phyloP scores from a whole-genome alignment of 1,139 yeast species.

The Pneumocystis murina region DNA sequence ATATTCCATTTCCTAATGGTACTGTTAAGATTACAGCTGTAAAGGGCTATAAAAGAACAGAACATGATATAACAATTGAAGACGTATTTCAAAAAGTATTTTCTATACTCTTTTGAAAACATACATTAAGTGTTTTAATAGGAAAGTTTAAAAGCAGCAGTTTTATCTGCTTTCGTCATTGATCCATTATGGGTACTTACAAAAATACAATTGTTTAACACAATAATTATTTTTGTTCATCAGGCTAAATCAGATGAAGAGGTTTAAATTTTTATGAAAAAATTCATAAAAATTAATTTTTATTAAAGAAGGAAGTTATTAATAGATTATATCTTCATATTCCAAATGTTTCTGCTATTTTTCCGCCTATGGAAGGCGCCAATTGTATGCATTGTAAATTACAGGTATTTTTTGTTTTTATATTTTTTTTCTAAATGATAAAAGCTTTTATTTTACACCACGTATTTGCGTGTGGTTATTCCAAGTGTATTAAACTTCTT shows the following conservation, averaged over 20 bases:
- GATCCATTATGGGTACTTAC: slow-evolving; percentile 9
- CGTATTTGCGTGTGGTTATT: slow-evolving; percentile 14
- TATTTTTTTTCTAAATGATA: background rate
- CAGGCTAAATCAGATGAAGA: background rate
- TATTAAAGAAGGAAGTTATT: background rate
- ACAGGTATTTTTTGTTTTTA: background rate
- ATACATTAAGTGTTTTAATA: background rate
- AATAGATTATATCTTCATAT: background rate
- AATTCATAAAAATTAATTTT: background rate
- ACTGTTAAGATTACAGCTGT: slow-evolving; percentile 16
- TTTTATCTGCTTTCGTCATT: slow-evolving; percentile 14
- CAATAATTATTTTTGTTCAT: background rate
- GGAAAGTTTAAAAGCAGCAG: slow-evolving; percentile 12
- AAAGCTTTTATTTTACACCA: slow-evolving; percentile 16
- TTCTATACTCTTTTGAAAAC: background rate
- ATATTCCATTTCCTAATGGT: slow-evolving; percentile 10
- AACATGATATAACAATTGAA: slow-evolving; percentile 15
- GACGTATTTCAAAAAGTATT: slow-evolving; percentile 15
- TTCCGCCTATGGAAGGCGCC: background rate
- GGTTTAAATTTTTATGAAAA: background rate
- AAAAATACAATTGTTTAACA: slow-evolving; percentile 6
- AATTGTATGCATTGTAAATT: slow-evolving; percentile 18
- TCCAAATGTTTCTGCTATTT: slow-evolving; percentile 2
- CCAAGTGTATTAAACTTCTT: slow-evolving; percentile 9
- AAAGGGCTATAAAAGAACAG: slow-evolving; percentile 10